Conservation (phyloP, 2,329 filamentous ascomycete species). For the Aspergillus hortae region DNA sequence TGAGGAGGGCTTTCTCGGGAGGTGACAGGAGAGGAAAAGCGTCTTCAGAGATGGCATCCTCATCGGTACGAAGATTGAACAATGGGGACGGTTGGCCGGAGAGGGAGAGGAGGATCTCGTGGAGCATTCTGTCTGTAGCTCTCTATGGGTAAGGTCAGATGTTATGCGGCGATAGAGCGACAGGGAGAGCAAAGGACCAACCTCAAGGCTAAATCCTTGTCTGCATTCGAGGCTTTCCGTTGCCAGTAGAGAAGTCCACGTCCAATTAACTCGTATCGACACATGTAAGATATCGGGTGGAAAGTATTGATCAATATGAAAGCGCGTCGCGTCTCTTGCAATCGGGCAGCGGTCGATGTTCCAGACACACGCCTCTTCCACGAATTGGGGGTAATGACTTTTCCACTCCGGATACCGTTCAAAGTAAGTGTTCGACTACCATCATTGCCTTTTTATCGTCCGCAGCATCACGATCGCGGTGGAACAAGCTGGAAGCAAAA, state of each 20-base stretch:
- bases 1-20: conserved; percentile 77
- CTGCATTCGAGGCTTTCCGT: conserved; percentile 23
- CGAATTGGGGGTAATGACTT: not conserved
- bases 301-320: not conserved
- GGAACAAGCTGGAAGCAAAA: not conserved
- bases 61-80: conserved; percentile 57
- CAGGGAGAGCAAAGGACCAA: conserved; percentile 11
- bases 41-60: conserved; percentile 48
- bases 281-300: conserved; percentile 32
- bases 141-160: conserved; percentile 14
- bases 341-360: not conserved
- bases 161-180: not conserved
- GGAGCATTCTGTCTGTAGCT: conserved; percentile 66
- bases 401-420: no score
- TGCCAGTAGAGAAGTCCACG: conserved; percentile 43
- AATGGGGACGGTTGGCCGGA: conserved; percentile 90
- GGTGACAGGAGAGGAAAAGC: conserved; percentile 60
- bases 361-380: not conserved
- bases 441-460: no score
- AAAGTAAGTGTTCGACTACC: no score
- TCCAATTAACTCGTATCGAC: conserved; percentile 45
- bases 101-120: conserved; percentile 95
- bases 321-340: conserved; percentile 3
- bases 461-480: conserved; percentile 4
- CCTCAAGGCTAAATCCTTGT: conserved; percentile 24